Conservation (phyloP, 805 yeast genomes). For the Ogataea allantospora region DNA sequence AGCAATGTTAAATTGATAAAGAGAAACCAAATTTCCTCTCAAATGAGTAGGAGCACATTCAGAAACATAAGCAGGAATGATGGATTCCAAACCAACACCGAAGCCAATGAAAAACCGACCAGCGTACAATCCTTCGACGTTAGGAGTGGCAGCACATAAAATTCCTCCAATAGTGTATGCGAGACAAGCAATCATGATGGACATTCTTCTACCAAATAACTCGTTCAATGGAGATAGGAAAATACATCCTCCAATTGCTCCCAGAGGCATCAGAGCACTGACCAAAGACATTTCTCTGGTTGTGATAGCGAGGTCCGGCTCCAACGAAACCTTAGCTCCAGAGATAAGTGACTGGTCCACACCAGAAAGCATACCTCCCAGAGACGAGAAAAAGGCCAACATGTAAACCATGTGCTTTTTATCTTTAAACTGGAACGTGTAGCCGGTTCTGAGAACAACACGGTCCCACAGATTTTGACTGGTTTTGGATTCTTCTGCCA, state of each 20-base stretch:
- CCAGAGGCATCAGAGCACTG: constrained; percentile 63
- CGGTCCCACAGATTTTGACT: constrained; percentile 39
- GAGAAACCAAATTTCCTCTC: constrained; percentile 59
- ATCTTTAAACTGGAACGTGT: constrained; percentile 41
- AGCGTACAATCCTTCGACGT: constrained; percentile 51
- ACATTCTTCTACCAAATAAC: constrained; percentile 51
- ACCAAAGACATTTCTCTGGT: constrained; percentile 50
- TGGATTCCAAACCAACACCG: constrained; percentile 68
- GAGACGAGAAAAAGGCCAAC: constrained; percentile 57
- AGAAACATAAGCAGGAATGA: constrained; percentile 60
- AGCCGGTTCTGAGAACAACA: constrained; percentile 35
- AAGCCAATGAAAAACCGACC: constrained; percentile 60
- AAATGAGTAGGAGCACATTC: constrained; percentile 58
- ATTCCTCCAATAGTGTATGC: constrained; percentile 62
- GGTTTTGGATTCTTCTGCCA: constrained; percentile 32
- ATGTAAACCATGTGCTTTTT: constrained; percentile 46
- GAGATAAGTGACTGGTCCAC: constrained; percentile 65
- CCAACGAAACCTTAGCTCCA: constrained; percentile 59
- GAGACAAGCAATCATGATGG: constrained; percentile 55
- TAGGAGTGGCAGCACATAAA: constrained; percentile 51
- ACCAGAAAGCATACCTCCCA: constrained; percentile 66
- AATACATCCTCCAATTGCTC: constrained; percentile 64
- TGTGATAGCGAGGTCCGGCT: constrained; percentile 39
- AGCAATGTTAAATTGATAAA: constrained; percentile 64
- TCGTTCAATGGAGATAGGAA: constrained; percentile 59